phyloP scores from a whole-genome alignment of 2,329 filamentous ascomycete species.

The Gaeumannomyces tritici region DNA sequence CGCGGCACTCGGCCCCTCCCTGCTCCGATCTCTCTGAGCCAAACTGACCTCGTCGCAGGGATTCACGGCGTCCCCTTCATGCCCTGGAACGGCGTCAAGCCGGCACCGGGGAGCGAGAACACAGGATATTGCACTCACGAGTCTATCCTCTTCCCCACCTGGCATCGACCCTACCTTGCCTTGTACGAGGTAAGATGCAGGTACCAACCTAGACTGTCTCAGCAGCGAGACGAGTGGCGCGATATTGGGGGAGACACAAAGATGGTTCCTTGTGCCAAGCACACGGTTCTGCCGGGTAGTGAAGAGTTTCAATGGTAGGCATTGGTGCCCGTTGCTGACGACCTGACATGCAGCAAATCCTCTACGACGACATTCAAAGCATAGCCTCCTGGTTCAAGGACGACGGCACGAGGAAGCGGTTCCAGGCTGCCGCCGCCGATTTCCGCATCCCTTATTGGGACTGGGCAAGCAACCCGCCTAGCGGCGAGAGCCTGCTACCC shows the following conservation, averaged over 20 bases:
- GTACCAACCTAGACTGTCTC: neutral
- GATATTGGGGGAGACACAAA: neutral
- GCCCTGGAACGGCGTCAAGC: slow-evolving; percentile 42
- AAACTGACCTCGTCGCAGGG: slow-evolving; percentile 32
- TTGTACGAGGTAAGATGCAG: slow-evolving; percentile 39
- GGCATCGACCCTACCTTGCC: slow-evolving; percentile 74
- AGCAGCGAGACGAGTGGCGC: neutral
- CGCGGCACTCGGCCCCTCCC: neutral
- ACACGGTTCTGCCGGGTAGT: slow-evolving; percentile 4
- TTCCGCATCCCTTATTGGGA: slow-evolving; percentile 53
- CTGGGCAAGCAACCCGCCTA: slow-evolving; percentile 40
- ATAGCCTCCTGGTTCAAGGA: slow-evolving; percentile 40
- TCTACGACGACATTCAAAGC: slow-evolving; percentile 22
- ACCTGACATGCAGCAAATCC: slow-evolving; percentile 23
- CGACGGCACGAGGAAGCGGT: slow-evolving; percentile 29
- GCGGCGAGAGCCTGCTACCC: slow-evolving; percentile 37
- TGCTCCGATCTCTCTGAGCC: slow-evolving; percentile 1
- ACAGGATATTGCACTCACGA: slow-evolving; percentile 68
- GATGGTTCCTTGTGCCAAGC: neutral
- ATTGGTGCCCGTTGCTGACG: neutral
- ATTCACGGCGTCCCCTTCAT: slow-evolving; percentile 69
- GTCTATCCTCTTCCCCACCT: slow-evolving; percentile 66
- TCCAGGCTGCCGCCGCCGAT: slow-evolving; percentile 37
- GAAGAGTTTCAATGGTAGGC: neutral
- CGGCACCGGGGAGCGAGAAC: slow-evolving; percentile 38